Evolutionary conservation across 1,139 yeast species (phyloP).

Genomic region (Pichia kudriavzevii): DNA sequence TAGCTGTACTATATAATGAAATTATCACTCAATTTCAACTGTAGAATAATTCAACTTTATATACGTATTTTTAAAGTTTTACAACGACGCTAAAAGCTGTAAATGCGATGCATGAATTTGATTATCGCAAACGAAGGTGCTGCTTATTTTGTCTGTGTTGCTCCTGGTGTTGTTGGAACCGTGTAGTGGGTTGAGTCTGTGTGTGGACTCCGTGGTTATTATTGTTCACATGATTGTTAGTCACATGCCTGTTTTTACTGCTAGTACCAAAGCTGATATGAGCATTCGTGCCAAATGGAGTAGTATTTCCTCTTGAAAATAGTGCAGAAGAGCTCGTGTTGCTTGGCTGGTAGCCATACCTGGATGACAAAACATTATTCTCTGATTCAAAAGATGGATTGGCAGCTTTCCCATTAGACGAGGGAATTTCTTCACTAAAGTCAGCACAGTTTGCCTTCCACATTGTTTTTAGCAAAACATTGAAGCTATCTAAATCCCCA

Average conservation of each 20-base stretch:
- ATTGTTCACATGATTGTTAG: too few species aligned
- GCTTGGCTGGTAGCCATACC: conserved; percentile 10
- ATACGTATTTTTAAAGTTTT: too few species aligned
- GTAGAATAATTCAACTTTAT: too few species aligned
- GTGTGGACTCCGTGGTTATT: conserved; percentile 2
- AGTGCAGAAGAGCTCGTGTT: neutral
- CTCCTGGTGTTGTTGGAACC: conserved; percentile 23
- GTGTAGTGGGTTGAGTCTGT: conserved; percentile 22
- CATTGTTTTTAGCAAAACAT: conserved; percentile 14
- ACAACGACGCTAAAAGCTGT: too few species aligned
- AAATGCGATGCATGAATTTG: too few species aligned
- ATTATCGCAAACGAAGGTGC: conserved; percentile 3
- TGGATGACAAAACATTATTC: conserved; percentile 9
- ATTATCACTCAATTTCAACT: too few species aligned
- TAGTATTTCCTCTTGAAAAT: conserved; percentile 9
- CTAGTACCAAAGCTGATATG: too few species aligned
- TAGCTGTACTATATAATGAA: neutral
- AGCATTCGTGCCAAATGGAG: conserved; percentile 11
- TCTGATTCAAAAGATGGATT: conserved; percentile 1
- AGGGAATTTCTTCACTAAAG: conserved; percentile 9
- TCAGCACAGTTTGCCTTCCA: conserved; percentile 22
- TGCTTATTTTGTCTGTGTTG: conserved; percentile 1
- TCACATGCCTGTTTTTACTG: too few species aligned
- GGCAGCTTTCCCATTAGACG: neutral
- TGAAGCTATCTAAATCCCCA: conserved; percentile 20